phyloP scores from a whole-genome alignment of 495 filamentous ascomycete species.

The Mytilinidion resinicola region DNA sequence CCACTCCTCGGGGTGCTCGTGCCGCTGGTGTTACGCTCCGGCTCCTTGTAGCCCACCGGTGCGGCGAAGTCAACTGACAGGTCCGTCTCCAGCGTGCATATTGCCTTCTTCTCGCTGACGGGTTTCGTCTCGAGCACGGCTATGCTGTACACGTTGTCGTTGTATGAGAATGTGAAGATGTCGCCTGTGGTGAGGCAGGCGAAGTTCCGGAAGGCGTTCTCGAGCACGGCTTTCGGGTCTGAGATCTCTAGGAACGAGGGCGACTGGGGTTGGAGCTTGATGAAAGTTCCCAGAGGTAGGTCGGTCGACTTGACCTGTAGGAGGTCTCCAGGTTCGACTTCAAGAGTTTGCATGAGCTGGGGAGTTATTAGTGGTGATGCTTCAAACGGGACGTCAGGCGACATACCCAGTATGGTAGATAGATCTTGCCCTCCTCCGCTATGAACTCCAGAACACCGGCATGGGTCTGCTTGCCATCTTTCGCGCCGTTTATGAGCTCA shows the following conservation, averaged over 20 bases:
- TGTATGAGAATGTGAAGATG: slow-evolving; percentile 90
- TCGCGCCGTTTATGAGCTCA: slow-evolving; percentile 82
- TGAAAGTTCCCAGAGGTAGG: slow-evolving; percentile 77
- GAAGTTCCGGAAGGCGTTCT: slow-evolving; percentile 93
- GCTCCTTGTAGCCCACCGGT: slow-evolving; percentile 89
- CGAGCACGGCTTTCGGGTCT: slow-evolving; percentile 95
- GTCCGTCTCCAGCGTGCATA: slow-evolving; percentile 94
- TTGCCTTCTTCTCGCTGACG: slow-evolving; percentile 63
- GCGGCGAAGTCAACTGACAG: slow-evolving; percentile 91
- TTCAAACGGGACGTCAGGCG: background rate
- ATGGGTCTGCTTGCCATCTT: slow-evolving; percentile 66
- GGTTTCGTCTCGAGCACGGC: slow-evolving; percentile 91
- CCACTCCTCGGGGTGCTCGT: slow-evolving; percentile 65
- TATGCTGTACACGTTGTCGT: slow-evolving; percentile 86
- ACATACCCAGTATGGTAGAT: slow-evolving; percentile 89
- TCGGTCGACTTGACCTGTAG: slow-evolving; percentile 92
- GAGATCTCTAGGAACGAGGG: slow-evolving; percentile 89
- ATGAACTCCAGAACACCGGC: slow-evolving; percentile 96
- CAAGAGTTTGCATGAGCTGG: slow-evolving; percentile 88
- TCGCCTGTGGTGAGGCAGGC: slow-evolving; percentile 86
- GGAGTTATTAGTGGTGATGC: slow-evolving; percentile 1
- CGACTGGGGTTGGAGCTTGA: slow-evolving; percentile 93
- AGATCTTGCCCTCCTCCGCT: slow-evolving; percentile 93
- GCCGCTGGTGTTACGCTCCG: slow-evolving; percentile 46
- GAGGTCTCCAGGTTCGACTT: slow-evolving; percentile 84